A percentile compares a stretch with the other conserved stretches of the same genome.
These are phyloP conservation scores for Seiridium unicorne DNA, from an alignment of 2,329 filamentous ascomycete species.

Conservation along the genomic window DNA sequence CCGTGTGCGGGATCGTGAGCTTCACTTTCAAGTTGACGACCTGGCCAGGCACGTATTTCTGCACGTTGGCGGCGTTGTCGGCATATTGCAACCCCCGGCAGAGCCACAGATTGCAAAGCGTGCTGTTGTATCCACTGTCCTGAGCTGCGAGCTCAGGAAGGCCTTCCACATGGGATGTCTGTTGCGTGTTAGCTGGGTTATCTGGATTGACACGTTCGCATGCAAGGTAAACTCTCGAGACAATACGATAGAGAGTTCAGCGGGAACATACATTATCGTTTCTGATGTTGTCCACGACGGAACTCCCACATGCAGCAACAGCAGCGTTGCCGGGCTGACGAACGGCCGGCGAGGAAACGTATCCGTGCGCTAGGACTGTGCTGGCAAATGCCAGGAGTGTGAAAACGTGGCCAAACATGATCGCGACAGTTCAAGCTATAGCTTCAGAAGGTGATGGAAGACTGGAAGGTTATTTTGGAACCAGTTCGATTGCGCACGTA, in stretches of 20 bases:
- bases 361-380: slow-evolving; percentile 22
- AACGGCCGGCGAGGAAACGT: slow-evolving; percentile 21
- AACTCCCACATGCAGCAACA: slow-evolving; percentile 20
- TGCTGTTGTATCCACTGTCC: slow-evolving; percentile 21
- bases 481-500: too few relatives aligned
- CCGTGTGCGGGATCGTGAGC: slow-evolving; percentile 45
- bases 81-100: slow-evolving; percentile 38
- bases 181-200: neutral
- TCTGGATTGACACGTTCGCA: neutral
- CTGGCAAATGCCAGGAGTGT: slow-evolving; percentile 17
- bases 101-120: slow-evolving; percentile 33
- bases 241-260: neutral
- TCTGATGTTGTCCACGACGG: slow-evolving; percentile 21
- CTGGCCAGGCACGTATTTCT: slow-evolving; percentile 38
- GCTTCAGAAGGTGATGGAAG: too few relatives aligned
- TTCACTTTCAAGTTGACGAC: slow-evolving; percentile 38
- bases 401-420: slow-evolving; percentile 18
- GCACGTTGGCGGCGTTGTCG: slow-evolving; percentile 36
- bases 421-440: too few relatives aligned
- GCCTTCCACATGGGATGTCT: slow-evolving; percentile 28
- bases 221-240: neutral
- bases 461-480: too few relatives aligned
- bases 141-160: slow-evolving; percentile 26
- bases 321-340: slow-evolving; percentile 22
- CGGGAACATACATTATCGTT: slow-evolving; percentile 13